A percentile compares a stretch with the other conserved stretches of the same genome.
phyloP scores from a whole-genome alignment of 768 basidiomycete species.

The Pleurotus sapidus region DNA sequence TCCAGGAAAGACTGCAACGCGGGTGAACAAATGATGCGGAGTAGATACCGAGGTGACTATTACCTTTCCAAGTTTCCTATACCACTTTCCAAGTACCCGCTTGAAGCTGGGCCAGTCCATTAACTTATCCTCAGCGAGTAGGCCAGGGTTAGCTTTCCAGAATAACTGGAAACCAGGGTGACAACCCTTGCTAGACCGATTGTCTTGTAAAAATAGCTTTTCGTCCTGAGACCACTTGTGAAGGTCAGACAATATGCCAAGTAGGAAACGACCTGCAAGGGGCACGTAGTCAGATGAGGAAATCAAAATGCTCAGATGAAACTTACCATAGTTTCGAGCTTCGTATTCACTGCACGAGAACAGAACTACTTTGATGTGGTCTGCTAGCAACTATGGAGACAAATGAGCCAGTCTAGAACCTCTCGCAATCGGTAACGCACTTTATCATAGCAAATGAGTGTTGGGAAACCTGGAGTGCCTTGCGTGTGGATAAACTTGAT shows the following conservation, averaged over 20 bases:
- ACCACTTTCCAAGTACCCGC: constrained; percentile 78
- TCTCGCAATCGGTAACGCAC: constrained; percentile 31
- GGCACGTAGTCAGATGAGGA: neutral
- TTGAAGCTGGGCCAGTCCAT: constrained; percentile 73
- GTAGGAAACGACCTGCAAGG: constrained; percentile 76
- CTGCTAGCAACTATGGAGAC: constrained; percentile 69
- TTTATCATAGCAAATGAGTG: constrained; percentile 81
- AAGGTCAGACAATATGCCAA: constrained; percentile 74
- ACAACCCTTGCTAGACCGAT: constrained; percentile 61
- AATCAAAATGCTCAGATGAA: neutral
- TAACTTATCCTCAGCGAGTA: constrained; percentile 44
- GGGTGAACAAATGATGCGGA: neutral
- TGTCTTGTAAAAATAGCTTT: constrained; percentile 66
- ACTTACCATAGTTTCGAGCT: constrained; percentile 87
- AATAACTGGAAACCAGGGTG: constrained; percentile 70
- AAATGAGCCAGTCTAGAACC: neutral
- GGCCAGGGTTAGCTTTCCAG: constrained; percentile 37
- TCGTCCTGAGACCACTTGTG: constrained; percentile 81
- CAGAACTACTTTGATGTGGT: constrained; percentile 78
- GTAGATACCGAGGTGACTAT: neutral
- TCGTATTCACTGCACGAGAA: constrained; percentile 97
- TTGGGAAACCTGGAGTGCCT: constrained; percentile 89
- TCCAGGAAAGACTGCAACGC: constrained; percentile 64
- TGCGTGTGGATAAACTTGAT: constrained; percentile 84
- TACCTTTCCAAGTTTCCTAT: constrained; percentile 72